A percentile compares a stretch with the other conserved stretches of the same genome.
Conservation (phyloP, 1,139 yeast genomes). For the Wickerhamomyces sp. region DNA sequence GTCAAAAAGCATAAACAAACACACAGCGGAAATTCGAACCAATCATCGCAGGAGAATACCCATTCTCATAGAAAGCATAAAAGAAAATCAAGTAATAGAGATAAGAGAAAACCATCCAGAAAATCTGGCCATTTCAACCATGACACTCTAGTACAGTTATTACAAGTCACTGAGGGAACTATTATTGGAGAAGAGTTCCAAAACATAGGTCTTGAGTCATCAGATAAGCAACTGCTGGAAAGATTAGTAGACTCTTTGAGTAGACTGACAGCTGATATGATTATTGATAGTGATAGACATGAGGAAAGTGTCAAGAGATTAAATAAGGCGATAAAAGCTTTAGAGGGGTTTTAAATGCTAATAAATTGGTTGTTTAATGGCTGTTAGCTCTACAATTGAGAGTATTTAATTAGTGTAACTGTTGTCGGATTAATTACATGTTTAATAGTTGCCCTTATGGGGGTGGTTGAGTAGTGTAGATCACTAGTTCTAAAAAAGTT, state of each 20-base stretch:
- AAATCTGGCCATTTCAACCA: conserved; percentile 19
- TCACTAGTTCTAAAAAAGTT: no score
- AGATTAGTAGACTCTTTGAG: conserved; percentile 82
- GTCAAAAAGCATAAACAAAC: not conserved
- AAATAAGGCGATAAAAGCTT: conserved; percentile 73
- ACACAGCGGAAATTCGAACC: not conserved
- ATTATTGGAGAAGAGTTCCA: conserved; percentile 50
- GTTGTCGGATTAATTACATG: no score
- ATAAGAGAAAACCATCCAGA: conserved; percentile 11
- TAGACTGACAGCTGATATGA: conserved; percentile 84
- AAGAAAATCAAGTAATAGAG: conserved; percentile 10
- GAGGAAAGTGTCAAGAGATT: conserved; percentile 77
- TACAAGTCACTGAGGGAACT: conserved; percentile 26
- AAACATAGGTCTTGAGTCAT: conserved; percentile 65
- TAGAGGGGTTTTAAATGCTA: conserved; percentile 79
- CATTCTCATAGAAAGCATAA: not conserved
- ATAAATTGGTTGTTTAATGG: no score
- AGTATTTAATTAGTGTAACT: no score
- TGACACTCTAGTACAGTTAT: conserved; percentile 21
- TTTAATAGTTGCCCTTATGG: no score
- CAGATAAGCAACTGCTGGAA: conserved; percentile 77
- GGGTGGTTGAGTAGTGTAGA: no score
- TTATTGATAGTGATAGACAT: conserved; percentile 72
- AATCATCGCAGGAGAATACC: not conserved
- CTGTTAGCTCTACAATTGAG: no score